phyloP scores from a whole-genome alignment of 345 rosid genomes.

The Gossypium stocksii region DNA sequence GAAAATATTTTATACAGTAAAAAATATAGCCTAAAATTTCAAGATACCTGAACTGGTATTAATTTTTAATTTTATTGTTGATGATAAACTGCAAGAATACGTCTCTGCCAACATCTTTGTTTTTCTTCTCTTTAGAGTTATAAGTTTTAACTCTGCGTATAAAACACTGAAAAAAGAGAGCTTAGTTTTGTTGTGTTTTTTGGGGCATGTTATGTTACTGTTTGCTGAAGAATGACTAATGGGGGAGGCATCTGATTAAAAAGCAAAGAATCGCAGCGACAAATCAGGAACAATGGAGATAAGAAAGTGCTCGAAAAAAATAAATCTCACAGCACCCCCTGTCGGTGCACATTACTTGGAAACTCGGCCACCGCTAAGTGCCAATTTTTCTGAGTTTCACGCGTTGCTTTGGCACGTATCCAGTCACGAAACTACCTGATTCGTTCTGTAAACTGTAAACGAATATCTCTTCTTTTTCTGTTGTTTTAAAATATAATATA shows the following conservation, averaged over 20 bases:
- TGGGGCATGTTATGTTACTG: background rate
- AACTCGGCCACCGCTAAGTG: background rate
- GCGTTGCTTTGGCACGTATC: background rate
- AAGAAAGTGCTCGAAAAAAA: slow-evolving; percentile 5
- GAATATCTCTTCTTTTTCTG: too few relatives aligned
- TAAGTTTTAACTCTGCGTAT: background rate
- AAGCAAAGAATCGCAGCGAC: slow-evolving; percentile 13
- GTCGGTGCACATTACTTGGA: background rate
- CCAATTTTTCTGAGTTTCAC: background rate
- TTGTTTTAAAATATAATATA: background rate
- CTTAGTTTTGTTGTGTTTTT: background rate
- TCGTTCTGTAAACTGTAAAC: background rate
- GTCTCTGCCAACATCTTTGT: background rate
- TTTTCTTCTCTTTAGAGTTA: background rate
- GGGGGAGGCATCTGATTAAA: background rate
- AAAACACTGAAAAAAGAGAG: background rate
- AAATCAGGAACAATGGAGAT: slow-evolving; percentile 33
- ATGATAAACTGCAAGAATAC: background rate
- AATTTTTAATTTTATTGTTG: too few relatives aligned
- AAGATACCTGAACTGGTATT: too few relatives aligned
- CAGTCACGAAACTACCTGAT: background rate
- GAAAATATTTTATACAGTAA: too few relatives aligned
- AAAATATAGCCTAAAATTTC: too few relatives aligned
- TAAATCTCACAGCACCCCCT: background rate
- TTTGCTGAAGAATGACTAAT: background rate